Evolutionary conservation across 2,329 filamentous ascomycete genomes (phyloP).

Genomic region (Ascomycota sp.): DNA sequence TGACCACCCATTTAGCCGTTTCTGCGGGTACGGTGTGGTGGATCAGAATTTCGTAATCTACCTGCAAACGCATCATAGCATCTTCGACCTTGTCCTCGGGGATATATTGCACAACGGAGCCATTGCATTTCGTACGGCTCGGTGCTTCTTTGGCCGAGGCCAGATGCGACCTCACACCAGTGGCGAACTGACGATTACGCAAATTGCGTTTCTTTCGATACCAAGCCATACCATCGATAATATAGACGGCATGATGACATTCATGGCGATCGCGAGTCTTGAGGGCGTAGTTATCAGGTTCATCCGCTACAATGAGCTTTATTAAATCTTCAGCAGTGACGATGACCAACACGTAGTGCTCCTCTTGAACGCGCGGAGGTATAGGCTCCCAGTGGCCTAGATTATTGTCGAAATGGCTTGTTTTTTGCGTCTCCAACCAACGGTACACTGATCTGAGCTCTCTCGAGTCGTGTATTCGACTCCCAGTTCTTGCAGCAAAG

Average conservation of each 20-base stretch:
- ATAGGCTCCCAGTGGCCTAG: constrained; percentile 45
- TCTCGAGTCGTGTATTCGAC: constrained; percentile 25
- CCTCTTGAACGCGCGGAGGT: constrained; percentile 25
- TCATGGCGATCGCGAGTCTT: constrained; percentile 33
- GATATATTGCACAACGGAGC: constrained; percentile 24
- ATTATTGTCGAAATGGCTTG: constrained; percentile 38
- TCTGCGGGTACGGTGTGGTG: constrained; percentile 47
- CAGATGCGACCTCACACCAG: constrained; percentile 33
- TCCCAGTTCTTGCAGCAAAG: constrained; percentile 28
- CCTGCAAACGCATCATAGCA: constrained; percentile 47
- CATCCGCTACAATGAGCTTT: constrained; percentile 28
- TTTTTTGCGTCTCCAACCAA: constrained; percentile 50
- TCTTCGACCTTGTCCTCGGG: constrained; percentile 52
- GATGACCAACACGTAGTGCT: constrained; percentile 42
- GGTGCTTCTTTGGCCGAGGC: constrained; percentile 6
- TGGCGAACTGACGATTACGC: constrained; percentile 47
- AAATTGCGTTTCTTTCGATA: constrained; percentile 47
- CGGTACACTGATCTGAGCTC: constrained; percentile 26
- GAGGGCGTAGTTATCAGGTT: constrained; percentile 37
- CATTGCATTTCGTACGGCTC: constrained; percentile 19
- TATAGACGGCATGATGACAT: constrained; percentile 37
- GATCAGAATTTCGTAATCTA: constrained; percentile 44
- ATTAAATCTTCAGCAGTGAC: constrained; percentile 46
- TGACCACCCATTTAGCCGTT: constrained; percentile 51
- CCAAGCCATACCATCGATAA: constrained; percentile 54